Conservation (phyloP, 495 filamentous ascomycete genomes). For the Bombardia bombarda region DNA sequence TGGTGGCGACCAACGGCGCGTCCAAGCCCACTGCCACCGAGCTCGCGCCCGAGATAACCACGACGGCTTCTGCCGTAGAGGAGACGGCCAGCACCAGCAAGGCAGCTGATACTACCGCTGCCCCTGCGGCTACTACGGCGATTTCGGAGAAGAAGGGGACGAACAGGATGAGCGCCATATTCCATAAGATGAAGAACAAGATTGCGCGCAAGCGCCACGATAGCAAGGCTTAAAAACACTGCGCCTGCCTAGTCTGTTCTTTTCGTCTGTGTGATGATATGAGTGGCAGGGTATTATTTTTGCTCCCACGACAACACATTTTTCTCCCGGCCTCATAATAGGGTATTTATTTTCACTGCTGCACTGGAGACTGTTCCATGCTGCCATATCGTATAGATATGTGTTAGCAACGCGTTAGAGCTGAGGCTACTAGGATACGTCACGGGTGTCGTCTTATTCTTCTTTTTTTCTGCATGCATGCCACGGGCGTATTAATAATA, state of each 20-base stretch:
- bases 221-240: conserved; percentile 15
- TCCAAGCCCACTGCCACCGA: conserved; percentile 11
- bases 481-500: neutral
- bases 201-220: conserved; percentile 30
- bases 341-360: no score
- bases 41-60: conserved; percentile 11
- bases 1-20: conserved; percentile 13
- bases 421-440: no score
- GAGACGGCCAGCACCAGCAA: no score
- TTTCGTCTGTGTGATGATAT: no score
- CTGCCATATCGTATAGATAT: no score
- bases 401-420: no score
- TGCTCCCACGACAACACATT: no score
- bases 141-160: conserved; percentile 47
- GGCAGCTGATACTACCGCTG: conserved; percentile 7
- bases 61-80: conserved; percentile 9
- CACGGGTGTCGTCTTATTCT: no score
- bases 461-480: neutral
- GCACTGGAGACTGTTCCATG: no score
- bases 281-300: no score
- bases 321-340: no score
- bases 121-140: conserved; percentile 14
- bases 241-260: no score
- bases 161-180: conserved; percentile 49
- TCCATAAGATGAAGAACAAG: conserved; percentile 52